Evolutionary conservation across 2,329 filamentous ascomycete genomes (phyloP).

Genomic region (Fusarium continuum): DNA sequence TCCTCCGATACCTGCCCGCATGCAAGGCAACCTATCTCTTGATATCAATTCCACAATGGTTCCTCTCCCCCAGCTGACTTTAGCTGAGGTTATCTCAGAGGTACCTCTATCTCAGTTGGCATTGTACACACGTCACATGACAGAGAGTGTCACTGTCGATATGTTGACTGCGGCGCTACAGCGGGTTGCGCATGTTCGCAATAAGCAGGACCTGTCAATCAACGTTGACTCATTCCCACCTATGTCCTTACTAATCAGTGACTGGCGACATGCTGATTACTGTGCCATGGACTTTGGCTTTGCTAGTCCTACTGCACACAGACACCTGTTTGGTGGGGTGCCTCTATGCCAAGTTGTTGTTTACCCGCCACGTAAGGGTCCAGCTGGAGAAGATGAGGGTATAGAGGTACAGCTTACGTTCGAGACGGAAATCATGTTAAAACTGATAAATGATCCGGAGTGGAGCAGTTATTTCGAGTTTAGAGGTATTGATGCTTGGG

Average conservation of each 20-base stretch:
- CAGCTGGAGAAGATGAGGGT: conserved; percentile 48
- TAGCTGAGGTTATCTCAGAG: conserved; percentile 49
- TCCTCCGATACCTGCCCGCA: conserved; percentile 47
- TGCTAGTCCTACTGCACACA: conserved; percentile 44
- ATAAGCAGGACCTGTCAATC: conserved; percentile 50
- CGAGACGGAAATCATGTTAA: conserved; percentile 46
- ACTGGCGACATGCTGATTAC: conserved; percentile 48
- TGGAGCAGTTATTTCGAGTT: conserved; percentile 52
- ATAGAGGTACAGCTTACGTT: conserved; percentile 47
- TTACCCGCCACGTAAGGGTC: conserved; percentile 45
- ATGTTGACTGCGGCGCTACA: conserved; percentile 43
- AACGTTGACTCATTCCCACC: conserved; percentile 50
- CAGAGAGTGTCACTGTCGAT: conserved; percentile 47
- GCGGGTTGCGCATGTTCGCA: conserved; percentile 46
- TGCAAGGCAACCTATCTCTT: conserved; percentile 51
- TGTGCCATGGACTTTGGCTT: conserved; percentile 49
- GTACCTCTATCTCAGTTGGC: conserved; percentile 50
- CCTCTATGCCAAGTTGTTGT: conserved; percentile 41
- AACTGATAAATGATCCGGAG: conserved; percentile 48
- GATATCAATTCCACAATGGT: conserved; percentile 40
- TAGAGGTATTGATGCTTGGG: conserved; percentile 46
- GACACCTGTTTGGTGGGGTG: conserved; percentile 47
- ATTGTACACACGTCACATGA: conserved; percentile 50
- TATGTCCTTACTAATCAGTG: conserved; percentile 48
- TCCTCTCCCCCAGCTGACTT: conserved; percentile 43